These are phyloP conservation scores for Polygonum maritimum DNA, from an alignment of 148 eudicot species.

Conservation along the genomic window DNA sequence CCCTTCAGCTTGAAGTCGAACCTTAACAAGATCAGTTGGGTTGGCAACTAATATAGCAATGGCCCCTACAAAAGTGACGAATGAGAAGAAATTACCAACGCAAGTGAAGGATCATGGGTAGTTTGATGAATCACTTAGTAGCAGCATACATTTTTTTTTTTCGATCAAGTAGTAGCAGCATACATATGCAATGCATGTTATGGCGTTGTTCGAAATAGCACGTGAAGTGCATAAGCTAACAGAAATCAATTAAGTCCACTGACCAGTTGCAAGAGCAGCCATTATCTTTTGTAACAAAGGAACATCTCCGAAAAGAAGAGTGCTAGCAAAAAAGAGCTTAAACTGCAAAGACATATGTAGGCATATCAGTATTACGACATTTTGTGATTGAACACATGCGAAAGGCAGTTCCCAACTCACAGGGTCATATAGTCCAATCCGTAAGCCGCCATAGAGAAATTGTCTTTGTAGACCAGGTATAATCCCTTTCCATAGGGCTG, in stretches of 20 bases:
- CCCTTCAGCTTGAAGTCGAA: constrained; percentile 68
- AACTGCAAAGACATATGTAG: constrained; percentile 29
- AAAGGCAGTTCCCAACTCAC: constrained; percentile 23
- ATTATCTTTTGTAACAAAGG: constrained; percentile 52
- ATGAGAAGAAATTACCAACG: neutral
- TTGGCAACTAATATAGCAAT: constrained; percentile 57
- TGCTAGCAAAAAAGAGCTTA: constrained; percentile 51
- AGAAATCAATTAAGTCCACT: constrained; percentile 15
- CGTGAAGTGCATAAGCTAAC: neutral
- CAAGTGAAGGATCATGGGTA: neutral
- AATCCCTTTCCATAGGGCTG: constrained; percentile 69
- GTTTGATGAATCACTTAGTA: neutral
- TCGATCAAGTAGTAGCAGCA: no score
- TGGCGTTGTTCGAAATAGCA: neutral
- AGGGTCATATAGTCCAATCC: constrained; percentile 64
- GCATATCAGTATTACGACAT: neutral
- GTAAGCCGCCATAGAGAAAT: constrained; percentile 59
- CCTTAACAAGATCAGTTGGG: constrained; percentile 71
- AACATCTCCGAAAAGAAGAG: constrained; percentile 35
- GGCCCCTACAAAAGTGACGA: constrained; percentile 35
- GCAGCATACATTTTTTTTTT: no score
- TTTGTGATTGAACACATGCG: neutral
- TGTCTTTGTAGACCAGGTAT: constrained; percentile 65
- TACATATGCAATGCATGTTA: neutral
- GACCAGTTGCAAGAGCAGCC: constrained; percentile 64